Conservation (phyloP, 1,139 yeast species). For the Nematodospora anomalae region DNA sequence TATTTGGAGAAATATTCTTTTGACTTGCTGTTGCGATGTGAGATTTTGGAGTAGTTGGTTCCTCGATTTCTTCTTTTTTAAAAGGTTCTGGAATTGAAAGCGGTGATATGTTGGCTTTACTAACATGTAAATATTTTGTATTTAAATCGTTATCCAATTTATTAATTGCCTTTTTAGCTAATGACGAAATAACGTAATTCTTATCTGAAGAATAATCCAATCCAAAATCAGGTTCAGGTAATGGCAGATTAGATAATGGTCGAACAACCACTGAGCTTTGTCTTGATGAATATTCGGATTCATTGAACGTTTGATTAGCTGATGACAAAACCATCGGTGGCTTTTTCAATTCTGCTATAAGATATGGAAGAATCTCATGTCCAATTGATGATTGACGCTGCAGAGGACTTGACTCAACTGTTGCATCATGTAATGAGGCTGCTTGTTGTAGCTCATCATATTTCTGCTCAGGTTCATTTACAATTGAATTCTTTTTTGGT, state of each 20-base stretch:
- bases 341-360: slow-evolving; percentile 36
- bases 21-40: neutral
- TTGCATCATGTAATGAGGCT: slow-evolving; percentile 42
- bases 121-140: neutral
- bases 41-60: slow-evolving; percentile 3
- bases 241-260: slow-evolving; percentile 17
- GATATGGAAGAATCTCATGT: slow-evolving; percentile 27
- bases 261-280: neutral
- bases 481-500: slow-evolving; percentile 32
- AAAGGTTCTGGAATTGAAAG: neutral
- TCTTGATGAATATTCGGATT: slow-evolving; percentile 11
- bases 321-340: slow-evolving; percentile 35
- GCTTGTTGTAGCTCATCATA: slow-evolving; percentile 38
- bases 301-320: slow-evolving; percentile 41
- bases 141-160: slow-evolving; percentile 1
- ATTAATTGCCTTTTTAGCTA: neutral
- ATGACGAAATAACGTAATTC: slow-evolving; percentile 5
- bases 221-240: slow-evolving; percentile 43
- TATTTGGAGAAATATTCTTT: slow-evolving; percentile 11
- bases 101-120: neutral
- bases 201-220: slow-evolving; percentile 24
- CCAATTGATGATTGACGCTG: slow-evolving; percentile 6
- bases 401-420: slow-evolving; percentile 28
- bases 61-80: slow-evolving; percentile 2
- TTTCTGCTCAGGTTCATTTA: slow-evolving; percentile 27